Conservation (phyloP, 768 basidiomycete genomes). For the Boletus edulis region DNA sequence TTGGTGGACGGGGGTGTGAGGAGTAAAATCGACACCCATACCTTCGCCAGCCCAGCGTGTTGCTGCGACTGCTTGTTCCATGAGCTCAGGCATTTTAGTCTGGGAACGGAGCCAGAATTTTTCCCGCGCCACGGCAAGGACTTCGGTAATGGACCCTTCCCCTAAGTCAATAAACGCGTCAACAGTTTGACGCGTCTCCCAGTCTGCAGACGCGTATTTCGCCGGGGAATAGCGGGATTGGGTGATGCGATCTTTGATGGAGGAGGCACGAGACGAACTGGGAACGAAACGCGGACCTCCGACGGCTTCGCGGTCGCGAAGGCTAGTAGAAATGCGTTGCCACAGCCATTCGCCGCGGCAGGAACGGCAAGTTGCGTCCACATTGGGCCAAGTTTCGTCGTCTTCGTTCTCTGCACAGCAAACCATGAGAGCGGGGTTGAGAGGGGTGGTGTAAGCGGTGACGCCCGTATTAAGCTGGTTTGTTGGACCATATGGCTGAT, state of each 20-base stretch:
- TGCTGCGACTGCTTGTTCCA: slow-evolving; percentile 67
- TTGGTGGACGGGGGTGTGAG: slow-evolving; percentile 18
- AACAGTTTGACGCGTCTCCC: slow-evolving; percentile 66
- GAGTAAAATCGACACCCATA: slow-evolving; percentile 31
- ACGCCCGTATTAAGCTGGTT: slow-evolving; percentile 20
- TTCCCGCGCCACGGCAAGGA: slow-evolving; percentile 61
- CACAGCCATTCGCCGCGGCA: slow-evolving; percentile 69
- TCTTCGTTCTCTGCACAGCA: slow-evolving; percentile 71
- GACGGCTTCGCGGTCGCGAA: slow-evolving; percentile 55
- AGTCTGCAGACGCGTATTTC: slow-evolving; percentile 43
- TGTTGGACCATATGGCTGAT: slow-evolving; percentile 28
- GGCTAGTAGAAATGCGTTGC: slow-evolving; percentile 48
- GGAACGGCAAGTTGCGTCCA: slow-evolving; percentile 64
- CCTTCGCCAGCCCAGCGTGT: slow-evolving; percentile 41
- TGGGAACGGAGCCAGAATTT: slow-evolving; percentile 65
- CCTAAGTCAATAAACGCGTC: slow-evolving; percentile 73
- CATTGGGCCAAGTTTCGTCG: slow-evolving; percentile 60
- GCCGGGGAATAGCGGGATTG: slow-evolving; percentile 25
- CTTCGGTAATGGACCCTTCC: slow-evolving; percentile 64
- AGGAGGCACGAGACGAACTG: slow-evolving; percentile 10
- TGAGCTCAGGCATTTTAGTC: slow-evolving; percentile 65
- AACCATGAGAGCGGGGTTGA: slow-evolving; percentile 35
- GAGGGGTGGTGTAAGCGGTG: slow-evolving; percentile 19
- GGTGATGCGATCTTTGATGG: slow-evolving; percentile 12
- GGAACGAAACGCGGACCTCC: slow-evolving; percentile 42